These are phyloP conservation scores for Aspergillus viridinutans DNA, from an alignment of 2,329 filamentous ascomycete genomes.

Conservation along the genomic window DNA sequence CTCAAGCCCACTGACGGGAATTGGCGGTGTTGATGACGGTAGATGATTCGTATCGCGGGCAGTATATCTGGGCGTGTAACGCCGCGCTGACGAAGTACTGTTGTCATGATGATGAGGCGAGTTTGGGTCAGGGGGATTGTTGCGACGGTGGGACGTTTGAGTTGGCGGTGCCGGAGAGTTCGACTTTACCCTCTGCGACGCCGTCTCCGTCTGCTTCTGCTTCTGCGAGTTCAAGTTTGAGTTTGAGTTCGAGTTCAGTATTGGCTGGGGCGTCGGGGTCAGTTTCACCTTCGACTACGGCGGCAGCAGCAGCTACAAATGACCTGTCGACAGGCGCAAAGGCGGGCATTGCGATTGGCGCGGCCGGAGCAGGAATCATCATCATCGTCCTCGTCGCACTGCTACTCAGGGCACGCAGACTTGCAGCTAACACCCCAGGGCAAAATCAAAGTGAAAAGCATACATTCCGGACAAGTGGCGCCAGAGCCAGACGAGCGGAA, in stretches of 20 bases:
- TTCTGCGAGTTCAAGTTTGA: neutral
- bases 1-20: too few relatives aligned
- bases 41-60: too few relatives aligned
- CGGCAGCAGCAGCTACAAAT: neutral
- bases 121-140: neutral
- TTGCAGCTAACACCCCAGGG: too few relatives aligned
- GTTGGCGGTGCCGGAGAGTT: neutral
- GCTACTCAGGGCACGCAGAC: neutral
- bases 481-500: neutral
- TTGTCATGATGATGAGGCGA: neutral
- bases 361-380: neutral
- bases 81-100: neutral
- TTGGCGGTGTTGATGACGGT: too few relatives aligned
- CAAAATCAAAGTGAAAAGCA: neutral
- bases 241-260: neutral
- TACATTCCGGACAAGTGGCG: neutral
- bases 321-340: slow-evolving; percentile 5
- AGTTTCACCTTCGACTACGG: neutral
- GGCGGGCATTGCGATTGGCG: slow-evolving; percentile 8
- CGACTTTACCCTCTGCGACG: too few relatives aligned
- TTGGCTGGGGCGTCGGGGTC: neutral
- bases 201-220: too few relatives aligned
- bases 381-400: slow-evolving; percentile 2
- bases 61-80: too few relatives aligned
- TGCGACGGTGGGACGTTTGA: neutral